Percentiles rank a stretch among this genome's conserved stretches.
These are phyloP conservation scores for Torulaspora maleeae DNA, from an alignment of 805 yeast genomes.

Conservation along the genomic window DNA sequence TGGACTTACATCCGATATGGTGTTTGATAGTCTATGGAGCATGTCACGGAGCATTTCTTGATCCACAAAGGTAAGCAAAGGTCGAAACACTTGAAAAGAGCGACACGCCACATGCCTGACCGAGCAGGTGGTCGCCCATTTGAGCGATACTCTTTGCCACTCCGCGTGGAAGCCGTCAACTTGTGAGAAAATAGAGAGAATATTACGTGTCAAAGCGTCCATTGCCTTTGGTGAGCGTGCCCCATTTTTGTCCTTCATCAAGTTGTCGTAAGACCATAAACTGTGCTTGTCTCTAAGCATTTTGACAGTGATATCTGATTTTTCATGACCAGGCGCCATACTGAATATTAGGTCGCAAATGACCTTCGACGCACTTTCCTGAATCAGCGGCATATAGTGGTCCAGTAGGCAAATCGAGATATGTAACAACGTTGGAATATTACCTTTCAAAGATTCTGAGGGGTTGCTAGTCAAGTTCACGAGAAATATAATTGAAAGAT, in stretches of 20 bases:
- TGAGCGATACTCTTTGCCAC: conserved; percentile 79
- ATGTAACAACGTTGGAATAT: conserved; percentile 72
- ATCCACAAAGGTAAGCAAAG: conserved; percentile 74
- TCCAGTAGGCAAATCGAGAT: conserved; percentile 76
- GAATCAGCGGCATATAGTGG: conserved; percentile 79
- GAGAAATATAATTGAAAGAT: conserved; percentile 75
- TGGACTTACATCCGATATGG: conserved; percentile 79
- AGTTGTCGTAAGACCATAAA: conserved; percentile 84
- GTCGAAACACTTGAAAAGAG: conserved; percentile 88
- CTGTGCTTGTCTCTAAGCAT: conserved; percentile 47
- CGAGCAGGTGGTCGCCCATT: conserved; percentile 97
- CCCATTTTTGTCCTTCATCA: conserved; percentile 68
- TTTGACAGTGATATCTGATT: conserved; percentile 53
- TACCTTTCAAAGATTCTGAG: conserved; percentile 53
- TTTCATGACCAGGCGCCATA: conserved; percentile 48
- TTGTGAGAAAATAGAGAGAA: conserved; percentile 52
- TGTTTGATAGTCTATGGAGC: conserved; percentile 88
- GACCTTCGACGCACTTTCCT: conserved; percentile 75
- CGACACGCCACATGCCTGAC: conserved; percentile 96
- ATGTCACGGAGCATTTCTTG: conserved; percentile 87
- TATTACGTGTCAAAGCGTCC: conserved; percentile 66
- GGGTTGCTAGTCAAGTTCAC: conserved; percentile 74
- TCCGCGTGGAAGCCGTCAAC: conserved; percentile 58
- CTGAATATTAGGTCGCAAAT: conserved; percentile 68
- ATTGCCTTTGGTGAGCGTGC: conserved; percentile 81